Evolutionary conservation across 768 basidiomycete species (phyloP), one percentile per base, ranked within the genome.

Genomic region (Lactarius indigo): DNA sequence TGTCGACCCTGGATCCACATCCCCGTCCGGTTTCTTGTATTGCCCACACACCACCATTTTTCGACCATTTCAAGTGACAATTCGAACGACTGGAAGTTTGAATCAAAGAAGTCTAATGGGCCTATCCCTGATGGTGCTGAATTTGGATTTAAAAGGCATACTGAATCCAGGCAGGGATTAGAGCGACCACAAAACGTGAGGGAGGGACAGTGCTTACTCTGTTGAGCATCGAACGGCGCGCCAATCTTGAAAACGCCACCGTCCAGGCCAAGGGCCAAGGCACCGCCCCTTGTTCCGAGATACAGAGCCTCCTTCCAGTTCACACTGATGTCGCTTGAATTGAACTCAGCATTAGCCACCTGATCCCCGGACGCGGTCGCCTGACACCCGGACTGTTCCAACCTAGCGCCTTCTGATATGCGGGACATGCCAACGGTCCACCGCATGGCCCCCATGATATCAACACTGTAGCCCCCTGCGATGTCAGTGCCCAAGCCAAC

Each of bases 11-110:
- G 91, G 3, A 95, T 82, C 90, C 92, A 96, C 75, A 94, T 81
- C 3, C 76, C 79, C 2, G 65, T 72, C 23, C 91, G 82, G 76
- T 95, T 95, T 59, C 83, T 80, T 5, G 72, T 72, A 72, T 91
- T 87, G 0, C 94, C 94, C 50, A 90, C 74, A 71, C 91, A 91
- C 92, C 92, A 96, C 94, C 94, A 95, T 73, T 89, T 92, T 76
- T 96, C 94, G 28, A 95, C 70, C 76, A 85, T 78, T 59, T 88
- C 89, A 52, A 79, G 72, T 8, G 76, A 76, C 61, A 82, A 59
- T 10, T 58, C 35, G 61, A 35, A 58, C 62, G 64, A 59, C 42
- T 66, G 47, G 37, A 65, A 20, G 57, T 55, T 50, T 5, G 71
- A 68, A 61, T 85, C 87, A 70, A 93, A 87, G 71, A 92, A 88